Evolutionary conservation across 176 grass and related monocot species (phyloP).

Genomic region (Zoysia japonica): DNA sequence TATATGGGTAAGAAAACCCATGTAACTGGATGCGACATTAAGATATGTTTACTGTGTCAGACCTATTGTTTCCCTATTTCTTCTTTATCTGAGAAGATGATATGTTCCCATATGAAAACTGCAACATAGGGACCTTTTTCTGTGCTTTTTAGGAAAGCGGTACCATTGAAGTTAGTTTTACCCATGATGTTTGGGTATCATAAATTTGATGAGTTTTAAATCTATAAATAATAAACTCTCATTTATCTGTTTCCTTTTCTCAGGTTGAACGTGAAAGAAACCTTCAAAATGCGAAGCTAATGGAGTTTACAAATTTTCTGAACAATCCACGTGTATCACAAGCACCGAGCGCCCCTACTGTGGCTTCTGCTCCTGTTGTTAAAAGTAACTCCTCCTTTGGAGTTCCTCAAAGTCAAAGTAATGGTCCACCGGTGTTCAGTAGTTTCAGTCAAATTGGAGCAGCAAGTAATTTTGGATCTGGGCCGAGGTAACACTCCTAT

Average conservation of each 20-base stretch:
- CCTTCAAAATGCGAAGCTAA: conserved; percentile 72
- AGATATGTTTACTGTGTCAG: background rate
- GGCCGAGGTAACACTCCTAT: conserved; percentile 38
- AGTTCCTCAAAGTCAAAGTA: conserved; percentile 68
- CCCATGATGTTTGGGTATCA: background rate
- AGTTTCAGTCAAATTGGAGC: conserved; percentile 86
- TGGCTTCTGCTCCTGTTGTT: conserved; percentile 36
- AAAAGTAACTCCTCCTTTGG: conserved; percentile 48
- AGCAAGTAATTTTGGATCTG: conserved; percentile 49
- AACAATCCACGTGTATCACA: conserved; percentile 45
- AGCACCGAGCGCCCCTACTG: conserved; percentile 47
- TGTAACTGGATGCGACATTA: background rate
- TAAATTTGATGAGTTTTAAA: conserved; percentile 4
- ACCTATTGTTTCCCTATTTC: background rate
- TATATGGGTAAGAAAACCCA: background rate
- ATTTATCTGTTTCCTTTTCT: conserved; percentile 32
- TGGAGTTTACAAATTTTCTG: conserved; percentile 84
- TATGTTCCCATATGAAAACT: background rate
- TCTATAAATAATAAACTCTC: conserved; percentile 15
- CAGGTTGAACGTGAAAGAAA: conserved; percentile 88
- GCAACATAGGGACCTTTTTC: background rate
- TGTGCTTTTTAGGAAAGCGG: background rate
- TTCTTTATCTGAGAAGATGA: background rate
- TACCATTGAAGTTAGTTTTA: background rate
- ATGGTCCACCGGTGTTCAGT: conserved; percentile 56